Conservation (phyloP, 257 asterid genomes). For the Verbascum thapsus region DNA sequence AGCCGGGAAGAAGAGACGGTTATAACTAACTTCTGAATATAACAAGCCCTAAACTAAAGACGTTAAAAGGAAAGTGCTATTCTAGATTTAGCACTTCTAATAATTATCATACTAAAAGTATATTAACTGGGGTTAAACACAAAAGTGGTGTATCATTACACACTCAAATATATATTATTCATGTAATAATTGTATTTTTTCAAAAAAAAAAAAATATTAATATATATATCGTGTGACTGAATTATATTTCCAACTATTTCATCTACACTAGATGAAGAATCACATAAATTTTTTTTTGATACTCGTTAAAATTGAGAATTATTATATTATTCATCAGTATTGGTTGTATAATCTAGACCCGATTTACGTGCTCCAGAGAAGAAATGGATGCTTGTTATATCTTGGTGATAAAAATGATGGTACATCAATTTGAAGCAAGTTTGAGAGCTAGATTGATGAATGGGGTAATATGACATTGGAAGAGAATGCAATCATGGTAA, state of each 20-base stretch:
- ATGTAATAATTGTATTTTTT: too few relatives aligned
- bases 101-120: too few relatives aligned
- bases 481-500: conserved; percentile 53
- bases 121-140: too few relatives aligned
- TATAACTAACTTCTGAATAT: too few relatives aligned
- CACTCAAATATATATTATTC: too few relatives aligned
- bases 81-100: too few relatives aligned
- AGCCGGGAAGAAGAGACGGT: too few relatives aligned
- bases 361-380: conserved; percentile 41
- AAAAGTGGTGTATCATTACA: too few relatives aligned
- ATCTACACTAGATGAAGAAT: conserved; percentile 36
- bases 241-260: conserved; percentile 36
- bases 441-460: conserved; percentile 55
- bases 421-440: conserved; percentile 57
- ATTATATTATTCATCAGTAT: conserved; percentile 47
- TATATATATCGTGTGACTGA: conserved; percentile 20
- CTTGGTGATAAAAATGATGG: conserved; percentile 46
- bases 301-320: conserved; percentile 34
- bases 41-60: too few relatives aligned
- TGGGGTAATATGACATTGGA: conserved; percentile 62
- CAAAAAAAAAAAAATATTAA: too few relatives aligned
- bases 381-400: conserved; percentile 15
- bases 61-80: too few relatives aligned
- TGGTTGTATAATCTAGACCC: conserved; percentile 50
- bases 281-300: conserved; percentile 36